Evolutionary conservation across 345 rosid species (phyloP).

Genomic region (Physaria fendleri): DNA sequence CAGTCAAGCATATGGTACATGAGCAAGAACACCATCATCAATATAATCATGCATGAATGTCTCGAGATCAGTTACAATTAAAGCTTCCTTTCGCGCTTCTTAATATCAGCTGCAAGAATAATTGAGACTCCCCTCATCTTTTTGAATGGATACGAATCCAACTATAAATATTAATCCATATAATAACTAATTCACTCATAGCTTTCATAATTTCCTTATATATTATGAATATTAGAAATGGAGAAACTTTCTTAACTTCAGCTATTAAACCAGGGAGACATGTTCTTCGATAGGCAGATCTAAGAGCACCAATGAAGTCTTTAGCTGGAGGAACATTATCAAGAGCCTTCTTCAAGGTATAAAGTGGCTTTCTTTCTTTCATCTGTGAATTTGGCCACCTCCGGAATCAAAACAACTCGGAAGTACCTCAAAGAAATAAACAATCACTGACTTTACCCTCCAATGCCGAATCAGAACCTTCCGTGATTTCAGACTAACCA

Average conservation of each 20-base stretch:
- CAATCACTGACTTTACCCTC: slow-evolving; percentile 35
- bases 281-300: slow-evolving; percentile 55
- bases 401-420: background rate
- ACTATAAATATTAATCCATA: no score
- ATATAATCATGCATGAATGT: no score
- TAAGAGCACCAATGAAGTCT: slow-evolving; percentile 84
- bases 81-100: no score
- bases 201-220: no score
- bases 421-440: background rate
- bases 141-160: no score
- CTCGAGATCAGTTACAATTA: no score
- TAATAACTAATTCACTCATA: no score
- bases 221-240: no score
- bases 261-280: slow-evolving; percentile 87
- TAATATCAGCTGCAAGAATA: no score
- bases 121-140: no score
- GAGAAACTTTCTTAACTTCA: slow-evolving; percentile 98
- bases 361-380: slow-evolving; percentile 62
- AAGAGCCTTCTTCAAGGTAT: slow-evolving; percentile 42
- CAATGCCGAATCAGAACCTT: slow-evolving; percentile 29
- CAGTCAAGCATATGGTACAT: no score
- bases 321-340: slow-evolving; percentile 58
- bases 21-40: no score
- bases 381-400: slow-evolving; percentile 33
- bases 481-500: slow-evolving; percentile 37